Evolutionary conservation across 139 green algal species (phyloP).

Genomic region (Asterochloris sp.): DNA sequence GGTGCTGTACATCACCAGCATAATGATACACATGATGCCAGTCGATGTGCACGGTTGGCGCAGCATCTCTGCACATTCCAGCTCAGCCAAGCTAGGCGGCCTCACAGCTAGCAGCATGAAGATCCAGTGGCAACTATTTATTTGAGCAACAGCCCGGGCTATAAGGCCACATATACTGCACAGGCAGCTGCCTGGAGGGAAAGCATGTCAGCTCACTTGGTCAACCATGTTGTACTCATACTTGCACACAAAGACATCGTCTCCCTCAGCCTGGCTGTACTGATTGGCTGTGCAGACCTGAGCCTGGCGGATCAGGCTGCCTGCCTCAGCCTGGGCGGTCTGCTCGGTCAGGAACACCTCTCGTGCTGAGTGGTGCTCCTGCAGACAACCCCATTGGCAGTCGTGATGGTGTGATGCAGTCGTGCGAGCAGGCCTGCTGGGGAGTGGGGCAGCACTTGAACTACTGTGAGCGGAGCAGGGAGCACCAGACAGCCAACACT

Average conservation of each 20-base stretch:
- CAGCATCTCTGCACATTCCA: too few relatives aligned
- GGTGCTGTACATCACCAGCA: too few relatives aligned
- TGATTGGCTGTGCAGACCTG: constrained; percentile 32
- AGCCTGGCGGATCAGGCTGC: constrained; percentile 29
- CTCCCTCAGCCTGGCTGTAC: constrained; percentile 31
- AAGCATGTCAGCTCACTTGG: constrained; percentile 15
- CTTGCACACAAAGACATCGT: constrained; percentile 87
- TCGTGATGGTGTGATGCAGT: not conserved
- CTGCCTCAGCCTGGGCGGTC: constrained; percentile 42
- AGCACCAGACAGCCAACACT: not conserved
- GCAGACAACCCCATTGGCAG: constrained; percentile 4
- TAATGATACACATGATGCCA: too few relatives aligned
- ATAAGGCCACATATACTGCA: constrained; percentile 2
- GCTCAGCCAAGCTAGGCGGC: too few relatives aligned
- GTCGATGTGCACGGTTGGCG: too few relatives aligned
- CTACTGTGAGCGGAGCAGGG: not conserved
- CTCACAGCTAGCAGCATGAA: not conserved
- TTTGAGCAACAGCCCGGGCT: not conserved
- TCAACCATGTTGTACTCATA: constrained; percentile 60
- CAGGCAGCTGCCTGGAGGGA: not conserved
- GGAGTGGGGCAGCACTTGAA: not conserved
- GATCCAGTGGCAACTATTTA: not conserved
- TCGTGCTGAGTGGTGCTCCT: constrained; percentile 70
- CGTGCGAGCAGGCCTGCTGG: too few relatives aligned
- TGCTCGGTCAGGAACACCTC: constrained; percentile 77